Base-by-base conservation (phyloP, 306 rosid species). In the Medicago ruthenica region DNA sequence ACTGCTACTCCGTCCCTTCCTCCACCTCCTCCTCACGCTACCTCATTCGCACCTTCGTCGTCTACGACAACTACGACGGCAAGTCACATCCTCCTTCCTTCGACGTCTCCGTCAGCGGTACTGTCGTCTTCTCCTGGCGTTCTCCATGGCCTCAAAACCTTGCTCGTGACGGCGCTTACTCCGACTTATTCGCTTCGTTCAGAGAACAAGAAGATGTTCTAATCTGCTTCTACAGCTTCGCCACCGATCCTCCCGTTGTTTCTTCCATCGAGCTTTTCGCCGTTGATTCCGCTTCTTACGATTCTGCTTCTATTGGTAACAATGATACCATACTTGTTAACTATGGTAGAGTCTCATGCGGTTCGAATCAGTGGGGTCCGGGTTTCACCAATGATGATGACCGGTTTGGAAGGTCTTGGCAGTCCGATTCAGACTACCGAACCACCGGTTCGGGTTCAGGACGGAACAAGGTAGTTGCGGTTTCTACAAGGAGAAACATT, bases 61-160 rank as follows among this genome's bases (percentile, higher is more conserved):
- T 95, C 20, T 95, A 95, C 41, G 99, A 95, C 76, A 95, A 95
- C 86, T 95, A 90, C 90, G 99, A 92, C 76, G 99, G 97, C 15
- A 90, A 87, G 71, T 84, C 92, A 0, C 98, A 92, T 67, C 73
- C 97, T 11, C 98, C 97, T 3, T 90, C 97, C 48, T 95, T 95
- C 36, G 98, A 95, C 58, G 90, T 86, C 59, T 87, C 97, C 67
- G 89, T 92, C 37, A 86, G 81, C 27, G 91, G 91, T 14, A 95
- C 98, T 17, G 63, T 92, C 1, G 96, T 95, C 17, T 92, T 90
- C 85, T 83, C 89, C 74, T 95, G 98, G 98, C 93, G 93, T 47
- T 88, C 97, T 5, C 98, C 97, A 3, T 95, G 97, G 98, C 58
- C 85, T 0, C 89, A 83, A 47, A 69, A 84, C 21, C 67, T 87